Conservation (phyloP, 2,329 filamentous ascomycete species). For the Aspergillus viridinutans region DNA sequence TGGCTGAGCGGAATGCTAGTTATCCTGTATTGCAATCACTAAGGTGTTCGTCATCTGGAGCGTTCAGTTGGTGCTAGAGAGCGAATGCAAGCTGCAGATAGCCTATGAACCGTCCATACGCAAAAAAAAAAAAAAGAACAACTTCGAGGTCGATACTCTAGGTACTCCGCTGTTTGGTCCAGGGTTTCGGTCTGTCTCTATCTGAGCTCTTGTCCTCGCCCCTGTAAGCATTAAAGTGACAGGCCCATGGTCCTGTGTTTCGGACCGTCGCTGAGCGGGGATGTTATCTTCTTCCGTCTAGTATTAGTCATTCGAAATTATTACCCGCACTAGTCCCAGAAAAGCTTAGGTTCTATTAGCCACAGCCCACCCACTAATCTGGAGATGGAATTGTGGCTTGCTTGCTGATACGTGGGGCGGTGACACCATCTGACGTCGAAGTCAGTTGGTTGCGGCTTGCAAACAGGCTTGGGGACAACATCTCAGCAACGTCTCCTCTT, state of each 20-base stretch:
- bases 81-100: background rate
- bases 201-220: background rate
- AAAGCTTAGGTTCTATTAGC: background rate
- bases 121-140: background rate
- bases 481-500: background rate
- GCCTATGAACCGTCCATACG: background rate
- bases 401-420: background rate
- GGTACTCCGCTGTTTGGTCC: background rate
- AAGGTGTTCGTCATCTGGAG: background rate
- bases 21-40: background rate
- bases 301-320: background rate
- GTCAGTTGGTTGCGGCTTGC: slow-evolving; percentile 1
- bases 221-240: background rate
- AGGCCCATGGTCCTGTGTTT: slow-evolving; percentile 10
- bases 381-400: slow-evolving; percentile 1
- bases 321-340: background rate
- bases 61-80: background rate
- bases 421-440: slow-evolving; percentile 8
- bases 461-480: background rate
- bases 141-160: background rate
- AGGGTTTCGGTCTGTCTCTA: background rate
- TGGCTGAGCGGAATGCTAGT: background rate
- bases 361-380: background rate
- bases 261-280: slow-evolving; percentile 3
- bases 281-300: background rate